Evolutionary conservation across 257 asterid genomes (phyloP).

Genomic region (Capsicum rhomboideum): DNA sequence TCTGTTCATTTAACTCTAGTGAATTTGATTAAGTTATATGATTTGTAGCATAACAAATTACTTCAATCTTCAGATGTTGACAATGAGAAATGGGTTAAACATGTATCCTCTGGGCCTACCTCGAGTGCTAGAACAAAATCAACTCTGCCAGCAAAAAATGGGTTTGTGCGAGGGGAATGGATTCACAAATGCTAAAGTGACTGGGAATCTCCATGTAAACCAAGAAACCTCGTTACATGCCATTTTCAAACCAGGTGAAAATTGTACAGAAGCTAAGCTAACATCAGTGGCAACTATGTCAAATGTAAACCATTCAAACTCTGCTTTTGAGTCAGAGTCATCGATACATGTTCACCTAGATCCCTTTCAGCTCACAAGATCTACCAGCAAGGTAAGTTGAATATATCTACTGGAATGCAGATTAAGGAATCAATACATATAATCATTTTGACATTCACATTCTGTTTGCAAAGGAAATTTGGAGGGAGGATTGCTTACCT

Average conservation of each 20-base stretch:
- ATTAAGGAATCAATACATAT: neutral
- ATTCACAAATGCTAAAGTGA: slow-evolving; percentile 13
- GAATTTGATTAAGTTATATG: neutral
- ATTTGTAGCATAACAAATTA: neutral
- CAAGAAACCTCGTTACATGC: slow-evolving; percentile 15
- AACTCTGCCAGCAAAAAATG: slow-evolving; percentile 23
- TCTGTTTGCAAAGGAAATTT: slow-evolving; percentile 16
- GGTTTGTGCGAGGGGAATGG: slow-evolving; percentile 19
- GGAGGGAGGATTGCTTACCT: slow-evolving; percentile 19
- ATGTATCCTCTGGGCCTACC: slow-evolving; percentile 48
- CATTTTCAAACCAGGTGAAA: slow-evolving; percentile 10
- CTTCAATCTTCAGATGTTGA: slow-evolving; percentile 42
- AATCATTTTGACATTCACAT: neutral
- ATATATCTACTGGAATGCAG: neutral
- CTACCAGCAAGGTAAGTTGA: slow-evolving; percentile 22
- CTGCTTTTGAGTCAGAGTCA: slow-evolving; percentile 21
- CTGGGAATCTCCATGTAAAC: slow-evolving; percentile 15
- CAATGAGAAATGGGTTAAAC: slow-evolving; percentile 64
- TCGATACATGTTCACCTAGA: slow-evolving; percentile 20
- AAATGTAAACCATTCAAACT: slow-evolving; percentile 9
- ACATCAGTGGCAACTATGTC: slow-evolving; percentile 19
- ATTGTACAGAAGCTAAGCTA: slow-evolving; percentile 9
- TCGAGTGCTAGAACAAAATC: slow-evolving; percentile 27
- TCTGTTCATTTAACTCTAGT: neutral
- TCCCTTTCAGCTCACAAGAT: slow-evolving; percentile 21